Conservation (phyloP, 2,329 filamentous ascomycete genomes). For the Penicillium psychrosexuale region DNA sequence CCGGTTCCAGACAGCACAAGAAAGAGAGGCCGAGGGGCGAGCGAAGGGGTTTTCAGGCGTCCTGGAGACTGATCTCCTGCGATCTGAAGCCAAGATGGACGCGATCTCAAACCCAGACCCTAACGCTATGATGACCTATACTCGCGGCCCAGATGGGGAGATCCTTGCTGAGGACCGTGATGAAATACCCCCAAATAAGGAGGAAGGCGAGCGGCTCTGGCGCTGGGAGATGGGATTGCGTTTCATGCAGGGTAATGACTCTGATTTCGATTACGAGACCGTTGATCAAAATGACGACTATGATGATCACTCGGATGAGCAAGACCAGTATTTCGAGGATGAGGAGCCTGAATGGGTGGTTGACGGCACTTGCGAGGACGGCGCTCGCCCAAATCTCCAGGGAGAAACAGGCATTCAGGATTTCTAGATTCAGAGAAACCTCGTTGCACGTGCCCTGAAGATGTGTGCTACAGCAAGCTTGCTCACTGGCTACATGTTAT, state of each 20-base stretch:
- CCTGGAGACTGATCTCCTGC: conserved; percentile 71
- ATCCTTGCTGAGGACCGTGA: conserved; percentile 59
- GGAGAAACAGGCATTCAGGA: conserved; percentile 72
- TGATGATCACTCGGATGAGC: conserved; percentile 62
- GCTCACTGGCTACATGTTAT: not conserved
- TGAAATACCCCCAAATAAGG: conserved; percentile 56
- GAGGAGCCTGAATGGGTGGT: conserved; percentile 68
- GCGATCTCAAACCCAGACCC: conserved; percentile 56
- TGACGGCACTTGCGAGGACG: conserved; percentile 41
- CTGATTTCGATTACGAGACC: conserved; percentile 70
- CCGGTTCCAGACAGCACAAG: conserved; percentile 68
- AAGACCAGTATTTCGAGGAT: conserved; percentile 77
- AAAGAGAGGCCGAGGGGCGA: conserved; percentile 70
- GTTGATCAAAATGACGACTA: conserved; percentile 72
- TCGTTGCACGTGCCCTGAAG: not conserved
- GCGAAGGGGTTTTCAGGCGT: conserved; percentile 74
- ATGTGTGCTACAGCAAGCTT: not conserved
- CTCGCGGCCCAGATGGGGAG: conserved; percentile 52
- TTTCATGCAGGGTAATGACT: conserved; percentile 71
- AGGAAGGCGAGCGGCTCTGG: conserved; percentile 69
- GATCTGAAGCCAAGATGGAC: conserved; percentile 71
- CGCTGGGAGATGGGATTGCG: conserved; percentile 66
- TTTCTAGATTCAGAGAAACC: conserved; percentile 48
- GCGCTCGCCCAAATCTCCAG: conserved; percentile 26
- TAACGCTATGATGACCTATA: conserved; percentile 50